Conservation (phyloP, 768 basidiomycete species). For the Pholiota molesta region DNA sequence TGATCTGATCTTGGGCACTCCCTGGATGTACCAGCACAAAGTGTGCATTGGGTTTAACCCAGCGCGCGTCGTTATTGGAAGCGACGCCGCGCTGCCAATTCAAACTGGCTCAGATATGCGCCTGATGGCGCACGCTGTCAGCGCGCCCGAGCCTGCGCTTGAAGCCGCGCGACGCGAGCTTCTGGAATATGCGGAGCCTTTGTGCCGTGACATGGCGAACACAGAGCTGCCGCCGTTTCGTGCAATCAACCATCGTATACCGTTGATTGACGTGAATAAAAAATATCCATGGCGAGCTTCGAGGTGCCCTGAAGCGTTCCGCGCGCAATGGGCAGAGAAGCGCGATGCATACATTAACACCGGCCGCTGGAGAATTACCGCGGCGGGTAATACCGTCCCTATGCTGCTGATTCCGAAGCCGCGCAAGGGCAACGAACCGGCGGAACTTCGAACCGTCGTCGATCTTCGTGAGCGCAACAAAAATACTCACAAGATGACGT, state of each 20-base stretch:
- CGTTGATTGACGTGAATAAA: slow-evolving; percentile 36
- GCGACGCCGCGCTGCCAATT: slow-evolving; percentile 5
- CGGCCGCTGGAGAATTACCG: slow-evolving; percentile 30
- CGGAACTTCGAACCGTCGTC: slow-evolving; percentile 26
- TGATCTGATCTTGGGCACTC: background rate
- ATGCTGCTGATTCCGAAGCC: slow-evolving; percentile 38
- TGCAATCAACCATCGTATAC: slow-evolving; percentile 45
- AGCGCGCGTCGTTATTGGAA: slow-evolving; percentile 25
- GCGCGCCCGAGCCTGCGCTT: slow-evolving; percentile 15
- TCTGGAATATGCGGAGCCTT: slow-evolving; percentile 17
- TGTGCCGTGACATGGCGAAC: slow-evolving; percentile 24
- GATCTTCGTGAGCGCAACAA: slow-evolving; percentile 17
- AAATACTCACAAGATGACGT: slow-evolving; percentile 16
- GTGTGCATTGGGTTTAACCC: slow-evolving; percentile 32
- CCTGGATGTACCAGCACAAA: slow-evolving; percentile 28
- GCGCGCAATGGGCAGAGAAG: slow-evolving; percentile 30
- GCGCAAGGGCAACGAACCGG: slow-evolving; percentile 17
- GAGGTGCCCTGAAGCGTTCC: slow-evolving; percentile 38
- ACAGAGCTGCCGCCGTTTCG: slow-evolving; percentile 38
- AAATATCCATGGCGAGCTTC: slow-evolving; percentile 36
- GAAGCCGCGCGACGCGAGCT: slow-evolving; percentile 6
- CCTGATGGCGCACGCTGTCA: background rate
- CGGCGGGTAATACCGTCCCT: slow-evolving; percentile 34
- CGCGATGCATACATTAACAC: slow-evolving; percentile 26
- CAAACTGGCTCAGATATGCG: background rate